phyloP scores from a whole-genome alignment of 495 filamentous ascomycete species.

The Xylaria bambusicola region DNA sequence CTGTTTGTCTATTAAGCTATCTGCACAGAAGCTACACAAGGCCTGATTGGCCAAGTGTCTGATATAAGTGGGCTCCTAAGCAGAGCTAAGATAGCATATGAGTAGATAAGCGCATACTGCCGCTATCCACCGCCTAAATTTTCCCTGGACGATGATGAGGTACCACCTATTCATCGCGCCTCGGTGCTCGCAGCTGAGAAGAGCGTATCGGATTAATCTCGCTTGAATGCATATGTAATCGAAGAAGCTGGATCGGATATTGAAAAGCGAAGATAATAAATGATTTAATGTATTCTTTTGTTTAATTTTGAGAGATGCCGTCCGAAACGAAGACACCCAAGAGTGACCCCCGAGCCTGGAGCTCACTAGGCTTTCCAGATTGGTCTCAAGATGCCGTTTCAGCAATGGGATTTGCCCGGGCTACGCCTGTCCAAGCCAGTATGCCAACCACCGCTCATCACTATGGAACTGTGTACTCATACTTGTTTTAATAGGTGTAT shows the following conservation, averaged over 20 bases:
- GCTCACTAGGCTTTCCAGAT: slow-evolving; percentile 76
- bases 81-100: background rate
- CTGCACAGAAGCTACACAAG: too few relatives aligned
- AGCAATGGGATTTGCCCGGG: slow-evolving; percentile 80
- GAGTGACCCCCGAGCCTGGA: slow-evolving; percentile 69
- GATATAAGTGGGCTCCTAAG: background rate
- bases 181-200: background rate
- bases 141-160: background rate
- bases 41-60: too few relatives aligned
- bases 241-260: too few relatives aligned
- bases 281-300: too few relatives aligned
- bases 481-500: slow-evolving; percentile 31
- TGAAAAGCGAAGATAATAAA: background rate
- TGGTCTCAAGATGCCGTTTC: slow-evolving; percentile 87
- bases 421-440: slow-evolving; percentile 95
- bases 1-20: too few relatives aligned
- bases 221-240: too few relatives aligned
- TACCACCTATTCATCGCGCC: background rate
- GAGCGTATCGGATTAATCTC: too few relatives aligned
- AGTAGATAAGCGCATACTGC: slow-evolving; percentile 1
- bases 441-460: slow-evolving; percentile 33
- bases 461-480: background rate
- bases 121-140: slow-evolving; percentile 18
- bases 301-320: slow-evolving; percentile 34
- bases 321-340: slow-evolving; percentile 34